A percentile compares a stretch with the other conserved stretches of the same genome.
Evolutionary conservation across 495 filamentous ascomycete genomes (phyloP).

Genomic region (Aspergillus affinis): DNA sequence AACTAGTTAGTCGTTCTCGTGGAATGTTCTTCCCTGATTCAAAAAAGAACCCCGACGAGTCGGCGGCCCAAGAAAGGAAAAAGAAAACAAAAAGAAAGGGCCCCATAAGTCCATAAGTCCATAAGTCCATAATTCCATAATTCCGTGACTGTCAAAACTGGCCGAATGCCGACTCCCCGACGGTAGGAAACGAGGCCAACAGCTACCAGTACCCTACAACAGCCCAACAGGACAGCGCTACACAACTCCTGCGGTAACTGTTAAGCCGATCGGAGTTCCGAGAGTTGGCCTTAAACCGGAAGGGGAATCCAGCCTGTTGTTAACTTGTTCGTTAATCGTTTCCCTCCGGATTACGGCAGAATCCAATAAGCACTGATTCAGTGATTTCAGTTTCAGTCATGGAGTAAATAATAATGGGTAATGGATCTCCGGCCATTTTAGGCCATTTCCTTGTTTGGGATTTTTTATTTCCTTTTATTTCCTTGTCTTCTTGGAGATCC

Average conservation of each 20-base stretch:
- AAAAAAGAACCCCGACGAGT: neutral
- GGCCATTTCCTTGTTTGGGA: neutral
- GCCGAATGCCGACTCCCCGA: conserved; percentile 27
- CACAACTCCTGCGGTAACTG: too few species aligned
- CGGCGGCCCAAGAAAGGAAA: neutral
- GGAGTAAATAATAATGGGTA: neutral
- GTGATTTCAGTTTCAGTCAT: neutral
- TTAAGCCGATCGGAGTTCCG: neutral
- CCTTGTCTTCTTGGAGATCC: neutral
- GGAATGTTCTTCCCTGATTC: conserved; percentile 5
- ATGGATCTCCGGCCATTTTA: neutral
- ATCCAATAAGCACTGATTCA: neutral
- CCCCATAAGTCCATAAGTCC: neutral
- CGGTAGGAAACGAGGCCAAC: neutral
- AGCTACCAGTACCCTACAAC: too few species aligned
- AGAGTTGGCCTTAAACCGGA: conserved; percentile 4
- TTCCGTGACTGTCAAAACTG: conserved; percentile 9
- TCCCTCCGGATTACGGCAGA: conserved; percentile 16
- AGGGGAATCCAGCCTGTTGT: neutral
- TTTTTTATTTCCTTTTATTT: neutral
- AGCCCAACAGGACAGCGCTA: too few species aligned
- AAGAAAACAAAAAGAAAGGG: neutral
- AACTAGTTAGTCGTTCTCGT: neutral
- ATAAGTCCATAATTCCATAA: neutral
- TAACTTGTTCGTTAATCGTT: neutral